phyloP scores from a whole-genome alignment of 257 asterid species.

The Avicennia marina region DNA sequence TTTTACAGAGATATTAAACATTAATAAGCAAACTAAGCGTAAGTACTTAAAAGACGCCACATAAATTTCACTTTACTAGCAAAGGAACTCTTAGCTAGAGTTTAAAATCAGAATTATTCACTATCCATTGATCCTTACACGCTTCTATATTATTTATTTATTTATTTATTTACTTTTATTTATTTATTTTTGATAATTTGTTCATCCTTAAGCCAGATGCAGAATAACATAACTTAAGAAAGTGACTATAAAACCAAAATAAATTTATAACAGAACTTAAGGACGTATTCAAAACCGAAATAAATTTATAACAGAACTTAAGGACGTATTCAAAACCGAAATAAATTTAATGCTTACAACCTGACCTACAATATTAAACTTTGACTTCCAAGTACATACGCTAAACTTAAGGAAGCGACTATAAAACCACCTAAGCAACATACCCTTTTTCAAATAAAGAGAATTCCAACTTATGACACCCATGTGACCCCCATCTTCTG shows the following conservation, averaged over 20 bases:
- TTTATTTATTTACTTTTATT: too few species aligned
- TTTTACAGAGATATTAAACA: too few species aligned
- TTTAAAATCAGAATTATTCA: slow-evolving; percentile 4
- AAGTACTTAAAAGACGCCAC: not conserved
- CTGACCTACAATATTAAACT: not conserved
- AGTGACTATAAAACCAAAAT: not conserved
- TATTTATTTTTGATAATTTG: too few species aligned
- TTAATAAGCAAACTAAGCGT: not conserved
- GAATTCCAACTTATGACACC: not conserved
- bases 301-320: too few species aligned
- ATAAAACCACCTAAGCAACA: not conserved
- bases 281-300: too few species aligned
- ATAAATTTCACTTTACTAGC: not conserved
- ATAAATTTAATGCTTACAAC: not conserved
- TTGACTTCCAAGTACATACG: slow-evolving; percentile 2
- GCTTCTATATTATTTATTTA: too few species aligned
- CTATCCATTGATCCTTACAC: too few species aligned
- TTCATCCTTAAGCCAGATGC: not conserved
- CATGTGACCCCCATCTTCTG: not conserved
- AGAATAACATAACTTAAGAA: not conserved
- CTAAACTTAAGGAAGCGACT: not conserved
- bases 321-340: not conserved
- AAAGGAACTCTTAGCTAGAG: slow-evolving; percentile 2
- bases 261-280: too few species aligned
- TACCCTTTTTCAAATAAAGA: not conserved